Conservation (phyloP, 176 grass and related monocot species). For the Puya raimondii region DNA sequence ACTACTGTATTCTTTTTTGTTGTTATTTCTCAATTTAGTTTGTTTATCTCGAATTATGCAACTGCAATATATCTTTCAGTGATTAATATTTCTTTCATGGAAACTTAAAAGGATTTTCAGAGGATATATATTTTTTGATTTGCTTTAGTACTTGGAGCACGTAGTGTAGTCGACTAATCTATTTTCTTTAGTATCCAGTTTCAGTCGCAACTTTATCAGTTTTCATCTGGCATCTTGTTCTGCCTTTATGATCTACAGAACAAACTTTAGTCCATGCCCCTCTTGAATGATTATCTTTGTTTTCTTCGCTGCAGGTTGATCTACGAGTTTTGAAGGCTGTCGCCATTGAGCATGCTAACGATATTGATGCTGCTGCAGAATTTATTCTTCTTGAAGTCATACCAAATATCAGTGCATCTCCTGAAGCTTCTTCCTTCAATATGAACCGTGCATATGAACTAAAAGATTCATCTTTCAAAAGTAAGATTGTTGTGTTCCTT, state of each 20-base stretch:
- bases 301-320: slow-evolving; percentile 40
- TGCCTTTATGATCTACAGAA: not conserved
- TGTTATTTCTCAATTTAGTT: no score
- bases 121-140: not conserved
- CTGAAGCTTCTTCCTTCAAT: not conserved
- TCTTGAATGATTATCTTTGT: not conserved
- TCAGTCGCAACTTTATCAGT: not conserved
- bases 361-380: slow-evolving; percentile 36
- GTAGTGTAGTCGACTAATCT: not conserved
- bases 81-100: no score
- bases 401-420: not conserved
- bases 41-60: no score
- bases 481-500: slow-evolving; percentile 14
- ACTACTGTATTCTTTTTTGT: no score
- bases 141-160: not conserved
- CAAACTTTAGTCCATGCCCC: not conserved
- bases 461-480: slow-evolving; percentile 15
- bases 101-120: no score
- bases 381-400: slow-evolving; percentile 38
- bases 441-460: slow-evolving; percentile 13
- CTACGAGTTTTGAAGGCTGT: slow-evolving; percentile 54
- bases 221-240: not conserved
- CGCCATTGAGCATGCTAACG: slow-evolving; percentile 24
- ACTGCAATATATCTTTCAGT: no score
- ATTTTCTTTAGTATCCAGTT: not conserved